A percentile compares a stretch with the other conserved stretches of the same genome.
Conservation (phyloP, 2,329 filamentous ascomycete species). For the Colletotrichum australisinense region DNA sequence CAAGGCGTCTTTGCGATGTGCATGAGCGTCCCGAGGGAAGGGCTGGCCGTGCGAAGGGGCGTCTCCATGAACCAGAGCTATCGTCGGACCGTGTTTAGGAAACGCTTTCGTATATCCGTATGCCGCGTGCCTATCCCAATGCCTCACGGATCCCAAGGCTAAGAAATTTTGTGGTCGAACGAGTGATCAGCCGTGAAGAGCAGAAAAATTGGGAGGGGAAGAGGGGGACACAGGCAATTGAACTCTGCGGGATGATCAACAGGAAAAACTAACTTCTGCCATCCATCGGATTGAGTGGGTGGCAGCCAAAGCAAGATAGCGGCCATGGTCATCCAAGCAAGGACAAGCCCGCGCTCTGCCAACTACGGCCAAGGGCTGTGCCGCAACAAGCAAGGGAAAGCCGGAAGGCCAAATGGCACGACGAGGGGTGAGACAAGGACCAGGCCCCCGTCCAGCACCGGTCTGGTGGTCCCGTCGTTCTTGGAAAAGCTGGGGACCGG, state of each 20-base stretch:
- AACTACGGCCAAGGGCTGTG: conserved; percentile 25
- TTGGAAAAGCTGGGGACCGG: conserved; percentile 33
- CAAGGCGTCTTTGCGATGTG: conserved; percentile 23
- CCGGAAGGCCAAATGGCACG: conserved; percentile 32
- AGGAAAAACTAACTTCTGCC: conserved; percentile 27
- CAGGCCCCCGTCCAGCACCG: conserved; percentile 28
- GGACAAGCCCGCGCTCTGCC: conserved; percentile 17
- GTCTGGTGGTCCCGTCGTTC: conserved; percentile 29
- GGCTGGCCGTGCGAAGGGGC: conserved; percentile 10
- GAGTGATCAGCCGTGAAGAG: conserved; percentile 12
- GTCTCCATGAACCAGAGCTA: conserved; percentile 26
- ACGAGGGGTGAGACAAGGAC: conserved; percentile 32
- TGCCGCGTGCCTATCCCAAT: neutral
- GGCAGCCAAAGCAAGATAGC: conserved; percentile 23
- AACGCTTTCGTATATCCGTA: neutral
- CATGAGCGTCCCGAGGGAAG: conserved; percentile 27
- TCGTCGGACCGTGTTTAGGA: conserved; percentile 13
- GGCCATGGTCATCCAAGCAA: conserved; percentile 23
- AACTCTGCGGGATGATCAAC: conserved; percentile 18
- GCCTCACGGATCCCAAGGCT: neutral
- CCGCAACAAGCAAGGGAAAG: conserved; percentile 35
- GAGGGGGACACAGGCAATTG: conserved; percentile 19
- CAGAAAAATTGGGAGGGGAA: neutral
- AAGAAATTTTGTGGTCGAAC: neutral
- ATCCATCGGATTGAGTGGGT: conserved; percentile 27